These are phyloP conservation scores for Nannochloris sp. DNA, from an alignment of 139 green algal species.

Conservation along the genomic window DNA sequence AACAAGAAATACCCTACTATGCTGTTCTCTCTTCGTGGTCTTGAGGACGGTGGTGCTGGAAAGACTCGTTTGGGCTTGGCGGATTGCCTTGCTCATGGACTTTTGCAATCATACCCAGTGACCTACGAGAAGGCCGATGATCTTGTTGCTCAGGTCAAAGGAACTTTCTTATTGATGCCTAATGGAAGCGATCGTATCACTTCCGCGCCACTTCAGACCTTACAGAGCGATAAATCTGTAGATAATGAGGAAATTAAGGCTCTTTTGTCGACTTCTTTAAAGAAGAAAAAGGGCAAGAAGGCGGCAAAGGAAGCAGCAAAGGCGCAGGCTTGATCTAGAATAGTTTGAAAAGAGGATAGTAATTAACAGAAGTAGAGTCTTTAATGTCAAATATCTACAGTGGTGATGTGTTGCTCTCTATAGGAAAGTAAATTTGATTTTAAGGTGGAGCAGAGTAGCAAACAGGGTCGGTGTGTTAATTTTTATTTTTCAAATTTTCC, in stretches of 20 bases:
- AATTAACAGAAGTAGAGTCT: no score
- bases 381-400: no score
- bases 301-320: constrained; percentile 24
- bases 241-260: constrained; percentile 54
- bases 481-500: no score
- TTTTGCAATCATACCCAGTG: constrained; percentile 93
- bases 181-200: constrained; percentile 85
- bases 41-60: constrained; percentile 30
- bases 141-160: constrained; percentile 71
- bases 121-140: constrained; percentile 80
- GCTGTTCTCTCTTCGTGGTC: constrained; percentile 79
- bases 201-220: constrained; percentile 50
- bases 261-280: constrained; percentile 43
- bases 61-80: constrained; percentile 67
- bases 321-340: no score
- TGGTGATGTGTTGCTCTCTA: no score
- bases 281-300: constrained; percentile 61
- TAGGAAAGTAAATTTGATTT: no score
- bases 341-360: no score
- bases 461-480: no score
- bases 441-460: no score
- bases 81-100: constrained; percentile 90
- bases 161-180: constrained; percentile 94
- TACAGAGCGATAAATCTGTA: constrained; percentile 69
- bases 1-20: constrained; percentile 80